These are phyloP conservation scores for Xanthoconium purpureum DNA, from an alignment of 768 basidiomycete genomes.

Conservation along the genomic window DNA sequence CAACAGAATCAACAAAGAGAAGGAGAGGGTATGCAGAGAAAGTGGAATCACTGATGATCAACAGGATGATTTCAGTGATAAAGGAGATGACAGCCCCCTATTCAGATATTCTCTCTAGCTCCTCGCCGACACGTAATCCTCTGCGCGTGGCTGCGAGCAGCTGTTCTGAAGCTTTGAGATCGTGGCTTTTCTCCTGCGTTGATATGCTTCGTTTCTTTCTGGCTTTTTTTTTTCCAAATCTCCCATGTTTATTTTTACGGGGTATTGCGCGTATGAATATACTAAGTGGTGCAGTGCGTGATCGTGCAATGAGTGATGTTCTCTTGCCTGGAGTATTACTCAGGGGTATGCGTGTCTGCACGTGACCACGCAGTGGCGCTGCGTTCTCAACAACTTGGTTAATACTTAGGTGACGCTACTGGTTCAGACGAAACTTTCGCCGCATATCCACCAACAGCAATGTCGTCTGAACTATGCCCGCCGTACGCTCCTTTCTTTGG, in stretches of 20 bases:
- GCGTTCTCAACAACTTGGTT: background rate
- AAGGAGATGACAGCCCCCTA: conserved; percentile 53
- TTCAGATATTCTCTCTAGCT: conserved; percentile 40
- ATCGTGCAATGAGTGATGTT: too few species aligned
- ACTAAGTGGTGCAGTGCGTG: too few species aligned
- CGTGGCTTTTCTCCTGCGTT: background rate
- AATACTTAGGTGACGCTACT: background rate
- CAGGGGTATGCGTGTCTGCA: too few species aligned
- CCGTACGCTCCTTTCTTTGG: conserved; percentile 98
- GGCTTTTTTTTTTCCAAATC: too few species aligned
- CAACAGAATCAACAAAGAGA: conserved; percentile 45
- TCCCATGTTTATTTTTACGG: background rate
- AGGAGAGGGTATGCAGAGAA: conserved; percentile 40
- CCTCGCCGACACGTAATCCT: background rate
- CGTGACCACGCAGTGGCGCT: conserved; percentile 8
- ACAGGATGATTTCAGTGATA: conserved; percentile 38
- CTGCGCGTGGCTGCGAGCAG: background rate
- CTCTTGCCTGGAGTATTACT: background rate
- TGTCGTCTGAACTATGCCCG: conserved; percentile 66
- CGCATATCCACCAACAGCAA: conserved; percentile 21
- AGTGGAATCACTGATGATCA: conserved; percentile 41
- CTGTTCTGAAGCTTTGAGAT: background rate
- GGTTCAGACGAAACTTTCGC: background rate
- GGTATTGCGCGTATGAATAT: too few species aligned
- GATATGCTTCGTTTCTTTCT: too few species aligned